A percentile compares a stretch with the other conserved stretches of the same genome.
Evolutionary conservation across 1,139 yeast genomes (phyloP).

Genomic region (Geotrichum cucujoidarum): DNA sequence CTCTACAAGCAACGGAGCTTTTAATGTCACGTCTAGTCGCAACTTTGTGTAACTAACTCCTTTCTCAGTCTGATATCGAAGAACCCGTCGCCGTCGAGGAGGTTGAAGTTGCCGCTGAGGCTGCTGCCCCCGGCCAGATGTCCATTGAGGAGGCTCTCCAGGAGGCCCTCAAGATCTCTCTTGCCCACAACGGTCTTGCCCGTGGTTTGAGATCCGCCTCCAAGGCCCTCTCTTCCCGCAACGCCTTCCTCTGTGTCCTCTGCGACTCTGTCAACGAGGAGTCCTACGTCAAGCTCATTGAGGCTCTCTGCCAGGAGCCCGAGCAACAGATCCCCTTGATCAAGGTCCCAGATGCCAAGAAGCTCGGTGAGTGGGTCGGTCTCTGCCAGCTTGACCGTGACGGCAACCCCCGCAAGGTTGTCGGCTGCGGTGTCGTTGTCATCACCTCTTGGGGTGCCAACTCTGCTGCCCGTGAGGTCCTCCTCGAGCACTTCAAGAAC

Average conservation of each 20-base stretch:
- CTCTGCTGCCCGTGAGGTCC: conserved; percentile 95
- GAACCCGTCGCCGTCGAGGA: conserved; percentile 49
- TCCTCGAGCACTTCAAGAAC: conserved; percentile 94
- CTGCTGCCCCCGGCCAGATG: conserved; percentile 73
- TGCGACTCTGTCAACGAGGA: conserved; percentile 99
- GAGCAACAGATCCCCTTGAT: conserved; percentile 95
- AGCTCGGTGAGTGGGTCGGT: conserved; percentile 99
- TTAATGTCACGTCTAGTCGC: neutral
- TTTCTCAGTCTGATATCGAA: conserved; percentile 41
- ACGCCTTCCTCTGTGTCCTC: conserved; percentile 96
- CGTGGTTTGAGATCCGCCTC: conserved; percentile 99
- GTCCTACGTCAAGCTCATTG: conserved; percentile 93
- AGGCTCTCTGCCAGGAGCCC: conserved; percentile 98
- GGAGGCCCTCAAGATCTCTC: conserved; percentile 96
- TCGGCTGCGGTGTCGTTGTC: conserved; percentile 99
- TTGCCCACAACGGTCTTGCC: conserved; percentile 99
- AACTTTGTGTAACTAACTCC: conserved; percentile 2
- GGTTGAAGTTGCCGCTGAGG: conserved; percentile 81
- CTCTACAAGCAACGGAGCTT: no score
- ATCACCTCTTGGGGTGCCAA: conserved; percentile 99
- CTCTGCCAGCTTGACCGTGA: conserved; percentile 99
- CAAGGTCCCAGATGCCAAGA: conserved; percentile 99
- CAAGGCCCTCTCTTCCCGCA: conserved; percentile 90
- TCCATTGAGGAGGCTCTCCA: conserved; percentile 98
- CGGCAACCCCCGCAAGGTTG: conserved; percentile 99